Evolutionary conservation across 371 early-diverging fungal genomes (phyloP), one percentile per base, ranked within the genome.

Genomic region (Rhizopus microsporus): DNA sequence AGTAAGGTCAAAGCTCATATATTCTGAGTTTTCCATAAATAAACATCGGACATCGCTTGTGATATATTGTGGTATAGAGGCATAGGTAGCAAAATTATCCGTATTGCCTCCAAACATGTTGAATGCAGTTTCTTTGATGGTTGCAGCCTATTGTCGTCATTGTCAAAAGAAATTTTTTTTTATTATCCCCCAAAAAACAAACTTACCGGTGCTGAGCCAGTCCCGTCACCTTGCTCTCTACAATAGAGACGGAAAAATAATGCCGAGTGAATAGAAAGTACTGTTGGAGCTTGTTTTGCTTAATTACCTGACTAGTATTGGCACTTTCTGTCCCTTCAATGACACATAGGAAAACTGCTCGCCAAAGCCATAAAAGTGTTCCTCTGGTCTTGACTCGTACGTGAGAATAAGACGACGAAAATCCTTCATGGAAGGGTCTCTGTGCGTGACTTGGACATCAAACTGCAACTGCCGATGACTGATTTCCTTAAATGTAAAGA

Each of bases 311-410:
- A 67, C 65, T 46, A 77, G 51, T 39, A 82, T 69, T 1, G 82
- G 79, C 7, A 82, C 72, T 54, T 75, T 77, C 17, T 77, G 69
- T 6, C 82, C 82, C 37, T 80, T 80, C n/a, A 75, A 50, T 10
- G 69, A 66, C 7, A 55, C 51, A 64, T 57, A 62, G 7, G 63
- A 62, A 51, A 69, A 71, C 37, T 77, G 77, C 46, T 80, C 77
- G 31, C 82, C 82, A 63, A 80, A 78, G 0, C 82, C 82, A 65
- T 75, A 78, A 57, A 78, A 72, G 9, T 70, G 56, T 61, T 78
- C 78, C 0, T 72, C 75, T 12, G 61, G 52, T 37, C 67, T 64
- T 34, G 67, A 67, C 17, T 60, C 69, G 31, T 56, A 72, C 1
- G 57, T 65, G 40, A 75, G 29, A 0, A 78, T 42, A 0, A 71